A percentile compares a stretch with the other conserved stretches of the same genome.
Evolutionary conservation across 2,329 filamentous ascomycete species (phyloP).

Genomic region (Graphilbum ipis-grandicollis): DNA sequence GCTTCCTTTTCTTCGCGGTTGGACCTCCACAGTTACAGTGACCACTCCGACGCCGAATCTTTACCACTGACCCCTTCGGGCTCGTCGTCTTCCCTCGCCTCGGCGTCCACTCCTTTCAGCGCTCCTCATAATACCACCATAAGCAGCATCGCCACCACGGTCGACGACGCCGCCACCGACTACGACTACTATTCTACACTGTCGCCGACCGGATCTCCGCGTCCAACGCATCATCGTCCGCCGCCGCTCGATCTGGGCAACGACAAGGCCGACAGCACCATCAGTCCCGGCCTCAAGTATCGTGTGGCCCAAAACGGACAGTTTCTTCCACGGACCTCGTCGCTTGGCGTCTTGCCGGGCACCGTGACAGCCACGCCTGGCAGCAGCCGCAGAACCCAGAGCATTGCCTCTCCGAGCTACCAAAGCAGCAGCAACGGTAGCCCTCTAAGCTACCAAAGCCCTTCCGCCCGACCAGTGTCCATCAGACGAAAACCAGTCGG

Average conservation of each 20-base stretch:
- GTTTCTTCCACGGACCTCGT: conserved; percentile 4
- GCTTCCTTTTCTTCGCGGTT: conserved; percentile 1
- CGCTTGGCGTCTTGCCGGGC: conserved; percentile 3
- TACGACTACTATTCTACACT: not conserved
- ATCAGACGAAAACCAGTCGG: conserved; percentile 47
- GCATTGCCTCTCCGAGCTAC: conserved; percentile 1
- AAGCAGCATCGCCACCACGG: too few species aligned
- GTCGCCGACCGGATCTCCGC: not conserved
- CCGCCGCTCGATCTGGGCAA: conserved; percentile 3
- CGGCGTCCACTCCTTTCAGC: not conserved
- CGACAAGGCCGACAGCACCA: not conserved
- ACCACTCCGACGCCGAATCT: conserved; percentile 1
- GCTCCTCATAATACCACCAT: not conserved
- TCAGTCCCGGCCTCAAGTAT: not conserved
- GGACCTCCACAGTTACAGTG: conserved; percentile 1
- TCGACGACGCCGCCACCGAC: not conserved
- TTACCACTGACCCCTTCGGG: not conserved
- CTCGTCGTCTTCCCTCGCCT: not conserved
- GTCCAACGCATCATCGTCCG: conserved; percentile 1
- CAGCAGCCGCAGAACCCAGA: conserved; percentile 3
- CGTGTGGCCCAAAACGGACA: not conserved
- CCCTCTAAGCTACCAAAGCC: not conserved
- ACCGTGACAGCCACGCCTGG: conserved; percentile 1
- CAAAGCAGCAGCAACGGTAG: not conserved
- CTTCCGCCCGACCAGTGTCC: conserved; percentile 5